These are phyloP conservation scores for Podospora pseudocomata DNA, from an alignment of 495 filamentous ascomycete genomes.

Conservation along the genomic window DNA sequence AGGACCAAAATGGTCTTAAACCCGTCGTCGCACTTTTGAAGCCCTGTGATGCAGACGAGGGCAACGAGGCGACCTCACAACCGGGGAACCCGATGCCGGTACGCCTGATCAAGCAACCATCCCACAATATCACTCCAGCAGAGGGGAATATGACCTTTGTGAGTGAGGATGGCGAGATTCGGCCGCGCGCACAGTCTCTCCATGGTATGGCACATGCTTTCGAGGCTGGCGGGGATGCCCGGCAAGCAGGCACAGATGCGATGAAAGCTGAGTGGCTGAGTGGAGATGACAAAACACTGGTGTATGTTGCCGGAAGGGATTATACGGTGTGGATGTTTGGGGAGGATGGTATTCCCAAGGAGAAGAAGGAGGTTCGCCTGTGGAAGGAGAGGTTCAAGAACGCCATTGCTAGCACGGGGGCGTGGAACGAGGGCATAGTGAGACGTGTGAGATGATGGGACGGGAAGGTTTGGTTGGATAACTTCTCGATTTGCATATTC, in stretches of 20 bases:
- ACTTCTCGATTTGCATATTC: no score
- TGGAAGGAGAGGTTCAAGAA: neutral
- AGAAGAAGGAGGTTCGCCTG: neutral
- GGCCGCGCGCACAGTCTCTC: neutral
- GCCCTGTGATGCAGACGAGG: neutral
- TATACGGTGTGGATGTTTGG: slow-evolving; percentile 18
- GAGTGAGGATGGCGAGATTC: neutral
- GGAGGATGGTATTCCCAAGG: slow-evolving; percentile 3
- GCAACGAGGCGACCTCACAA: neutral
- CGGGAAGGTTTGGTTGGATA: no score
- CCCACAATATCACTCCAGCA: neutral
- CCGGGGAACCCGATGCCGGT: neutral
- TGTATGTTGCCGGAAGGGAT: slow-evolving; percentile 13
- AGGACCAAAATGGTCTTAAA: neutral
- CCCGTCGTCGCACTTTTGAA: neutral
- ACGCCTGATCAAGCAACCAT: neutral
- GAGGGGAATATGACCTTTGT: neutral
- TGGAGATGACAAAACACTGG: slow-evolving; percentile 15
- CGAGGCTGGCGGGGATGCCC: neutral
- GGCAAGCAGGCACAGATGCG: neutral
- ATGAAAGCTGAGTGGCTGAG: slow-evolving; percentile 1
- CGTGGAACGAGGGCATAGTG: neutral
- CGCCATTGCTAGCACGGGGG: neutral
- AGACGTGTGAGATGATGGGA: neutral
- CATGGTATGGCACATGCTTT: neutral